Evolutionary conservation across 805 yeast species (phyloP).

Genomic region (Isabelozyma pseudorhagii): DNA sequence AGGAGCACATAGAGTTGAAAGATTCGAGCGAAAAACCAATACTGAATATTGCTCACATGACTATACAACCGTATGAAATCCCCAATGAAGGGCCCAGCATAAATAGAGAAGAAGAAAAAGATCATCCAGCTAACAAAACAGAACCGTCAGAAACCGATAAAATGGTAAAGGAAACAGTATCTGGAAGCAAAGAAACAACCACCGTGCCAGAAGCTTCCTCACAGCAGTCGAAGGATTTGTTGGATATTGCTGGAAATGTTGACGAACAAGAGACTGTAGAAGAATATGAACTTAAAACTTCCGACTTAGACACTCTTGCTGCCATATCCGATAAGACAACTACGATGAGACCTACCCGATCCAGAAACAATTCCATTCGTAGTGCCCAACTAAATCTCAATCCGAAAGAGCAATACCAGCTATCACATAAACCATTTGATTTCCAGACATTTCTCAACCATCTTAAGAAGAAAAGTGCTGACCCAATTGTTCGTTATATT

Average conservation of each 20-base stretch:
- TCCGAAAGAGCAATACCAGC: conserved; percentile 37
- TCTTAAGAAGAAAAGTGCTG: conserved; percentile 72
- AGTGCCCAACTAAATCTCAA: conserved; percentile 12
- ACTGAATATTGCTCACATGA: not conserved
- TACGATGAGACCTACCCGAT: not conserved
- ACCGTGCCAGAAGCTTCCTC: not conserved
- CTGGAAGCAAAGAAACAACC: not conserved
- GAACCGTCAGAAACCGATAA: not conserved
- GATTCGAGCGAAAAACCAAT: not conserved
- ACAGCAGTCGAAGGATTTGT: conserved; percentile 3
- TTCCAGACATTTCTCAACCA: conserved; percentile 77
- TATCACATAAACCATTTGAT: conserved; percentile 59
- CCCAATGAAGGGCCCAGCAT: not conserved
- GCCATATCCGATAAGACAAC: not conserved
- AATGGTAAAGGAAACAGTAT: not conserved
- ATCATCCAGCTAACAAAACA: not conserved
- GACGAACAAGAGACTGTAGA: conserved; percentile 12
- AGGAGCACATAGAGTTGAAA: not conserved
- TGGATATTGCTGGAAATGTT: conserved; percentile 9
- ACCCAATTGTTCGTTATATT: conserved; percentile 82
- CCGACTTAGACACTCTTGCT: not conserved
- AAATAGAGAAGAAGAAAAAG: not conserved
- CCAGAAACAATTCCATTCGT: conserved; percentile 3
- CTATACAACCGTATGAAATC: not conserved
- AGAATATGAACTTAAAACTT: conserved; percentile 10